Evolutionary conservation across 176 grass and related monocot species (phyloP), one percentile per base, ranked within the genome.

Genomic region (Dactylis glomerata): DNA sequence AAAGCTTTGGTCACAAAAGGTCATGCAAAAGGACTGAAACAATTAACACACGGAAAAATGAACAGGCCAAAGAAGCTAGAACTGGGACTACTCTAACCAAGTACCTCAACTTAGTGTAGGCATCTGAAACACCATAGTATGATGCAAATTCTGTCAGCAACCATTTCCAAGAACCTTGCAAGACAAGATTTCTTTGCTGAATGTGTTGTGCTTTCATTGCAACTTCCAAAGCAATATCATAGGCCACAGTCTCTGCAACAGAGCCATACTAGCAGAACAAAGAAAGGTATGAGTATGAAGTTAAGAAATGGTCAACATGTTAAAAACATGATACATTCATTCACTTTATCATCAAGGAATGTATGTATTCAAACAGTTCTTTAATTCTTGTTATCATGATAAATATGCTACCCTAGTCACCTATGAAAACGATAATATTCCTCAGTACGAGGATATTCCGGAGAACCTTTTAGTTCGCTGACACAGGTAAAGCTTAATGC

Each of bases 81-180:
- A 56, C n/a, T 56, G 10, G 47, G 8, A 40, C 42, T 13, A 79
- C 20, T 82, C 31, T 62, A 79, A 14, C 12, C 5, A 58, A 85
- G 65, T 97, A 95, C 93, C 96, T 99, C 85, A 99, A 80, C 85
- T 90, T 96, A 1, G 91, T 92, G 81, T 99, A 99, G 17, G 92
- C 89, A 57, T 99, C 93, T 87, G 96, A 99, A 90, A 99, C 96
- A 23, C 96, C 96, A 77, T 96, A 99, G 79, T 96, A 99, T 22
- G 83, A 84, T 10, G 96, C 87, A 91, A 99, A 99, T 85, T 99
- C 96, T 92, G 89, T 87, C 70, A 99, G 69, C 72, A 99, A 78
- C 96, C 96, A 99, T 82, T 96, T 99, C 96, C 96, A 99, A 63
- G 93, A 58, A 66, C 96, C 93, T 87, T 96, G 86, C 71, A 99